Conservation (phyloP, 2,329 filamentous ascomycete species). For the Arthrinium phaeospermum region DNA sequence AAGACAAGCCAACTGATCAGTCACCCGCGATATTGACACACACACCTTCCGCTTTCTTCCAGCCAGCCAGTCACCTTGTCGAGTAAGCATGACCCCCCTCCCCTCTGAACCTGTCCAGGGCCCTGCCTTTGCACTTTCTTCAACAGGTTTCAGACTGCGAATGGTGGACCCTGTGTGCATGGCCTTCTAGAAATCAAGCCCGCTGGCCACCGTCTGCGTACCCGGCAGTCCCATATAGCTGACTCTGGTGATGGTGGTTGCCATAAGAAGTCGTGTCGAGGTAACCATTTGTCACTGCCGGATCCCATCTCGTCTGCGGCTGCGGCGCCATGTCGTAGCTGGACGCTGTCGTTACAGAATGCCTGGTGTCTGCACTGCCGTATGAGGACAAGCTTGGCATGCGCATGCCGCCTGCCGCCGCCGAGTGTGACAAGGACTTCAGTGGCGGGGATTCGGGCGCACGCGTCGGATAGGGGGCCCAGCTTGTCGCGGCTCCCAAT, state of each 20-base stretch:
- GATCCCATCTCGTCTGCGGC: constrained; percentile 35
- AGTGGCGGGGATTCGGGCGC: constrained; percentile 45
- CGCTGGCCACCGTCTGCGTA: constrained; percentile 51
- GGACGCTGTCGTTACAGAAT: constrained; percentile 43
- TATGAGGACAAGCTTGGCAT: constrained; percentile 47
- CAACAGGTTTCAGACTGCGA: constrained; percentile 1
- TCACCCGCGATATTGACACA: constrained; percentile 17
- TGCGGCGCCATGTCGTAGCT: constrained; percentile 40
- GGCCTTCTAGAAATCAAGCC: constrained; percentile 39
- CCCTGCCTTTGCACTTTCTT: not conserved
- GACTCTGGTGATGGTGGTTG: constrained; percentile 39
- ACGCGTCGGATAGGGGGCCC: constrained; percentile 52
- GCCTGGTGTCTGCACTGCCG: constrained; percentile 40
- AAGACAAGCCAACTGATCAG: not conserved
- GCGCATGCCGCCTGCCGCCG: constrained; percentile 41
- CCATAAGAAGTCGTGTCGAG: constrained; percentile 36
- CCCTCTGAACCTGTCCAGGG: not conserved
- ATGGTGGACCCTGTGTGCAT: constrained; percentile 16
- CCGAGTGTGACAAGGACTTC: constrained; percentile 41
- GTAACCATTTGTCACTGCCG: constrained; percentile 35
- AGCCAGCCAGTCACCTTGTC: constrained; percentile 13
- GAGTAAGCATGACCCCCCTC: constrained; percentile 5
- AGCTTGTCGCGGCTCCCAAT: constrained; percentile 44
- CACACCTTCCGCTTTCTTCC: constrained; percentile 10
- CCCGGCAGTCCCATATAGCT: constrained; percentile 49